phyloP scores from a whole-genome alignment of 169 alveolate genomes.

The Theileria luwenshuni region DNA sequence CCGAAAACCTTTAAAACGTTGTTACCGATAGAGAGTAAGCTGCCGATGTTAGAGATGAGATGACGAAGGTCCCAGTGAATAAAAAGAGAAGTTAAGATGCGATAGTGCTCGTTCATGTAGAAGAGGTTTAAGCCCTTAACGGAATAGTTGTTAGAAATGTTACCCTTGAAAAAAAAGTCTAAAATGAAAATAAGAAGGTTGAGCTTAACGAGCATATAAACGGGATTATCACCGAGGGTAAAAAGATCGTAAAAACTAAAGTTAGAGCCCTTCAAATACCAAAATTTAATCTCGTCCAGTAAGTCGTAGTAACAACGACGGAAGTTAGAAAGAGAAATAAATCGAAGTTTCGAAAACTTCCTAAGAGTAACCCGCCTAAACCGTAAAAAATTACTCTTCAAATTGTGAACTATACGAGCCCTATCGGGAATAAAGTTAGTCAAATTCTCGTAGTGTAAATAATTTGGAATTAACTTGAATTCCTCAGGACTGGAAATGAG shows the following conservation, averaged over 20 bases:
- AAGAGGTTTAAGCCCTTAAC: slow-evolving; percentile 30
- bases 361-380: background rate
- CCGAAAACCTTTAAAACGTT: slow-evolving; percentile 39
- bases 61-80: slow-evolving; percentile 54
- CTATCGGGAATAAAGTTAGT: slow-evolving; percentile 12
- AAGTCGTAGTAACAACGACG: slow-evolving; percentile 8
- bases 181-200: slow-evolving; percentile 14
- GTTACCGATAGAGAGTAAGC: slow-evolving; percentile 42
- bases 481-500: background rate
- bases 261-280: slow-evolving; percentile 21
- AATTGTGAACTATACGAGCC: slow-evolving; percentile 4
- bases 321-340: background rate
- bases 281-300: slow-evolving; percentile 12
- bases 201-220: slow-evolving; percentile 8
- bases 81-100: slow-evolving; percentile 60
- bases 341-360: background rate
- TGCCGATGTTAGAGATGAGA: slow-evolving; percentile 48
- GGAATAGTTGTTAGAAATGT: background rate
- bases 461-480: slow-evolving; percentile 12
- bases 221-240: slow-evolving; percentile 15
- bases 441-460: slow-evolving; percentile 10
- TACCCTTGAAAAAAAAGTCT: slow-evolving; percentile 23
- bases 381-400: slow-evolving; percentile 1
- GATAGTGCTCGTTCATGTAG: slow-evolving; percentile 46
- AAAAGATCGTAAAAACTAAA: slow-evolving; percentile 19